phyloP scores from a whole-genome alignment of 495 filamentous ascomycete species.

The Friedmanniomyces simplex region DNA sequence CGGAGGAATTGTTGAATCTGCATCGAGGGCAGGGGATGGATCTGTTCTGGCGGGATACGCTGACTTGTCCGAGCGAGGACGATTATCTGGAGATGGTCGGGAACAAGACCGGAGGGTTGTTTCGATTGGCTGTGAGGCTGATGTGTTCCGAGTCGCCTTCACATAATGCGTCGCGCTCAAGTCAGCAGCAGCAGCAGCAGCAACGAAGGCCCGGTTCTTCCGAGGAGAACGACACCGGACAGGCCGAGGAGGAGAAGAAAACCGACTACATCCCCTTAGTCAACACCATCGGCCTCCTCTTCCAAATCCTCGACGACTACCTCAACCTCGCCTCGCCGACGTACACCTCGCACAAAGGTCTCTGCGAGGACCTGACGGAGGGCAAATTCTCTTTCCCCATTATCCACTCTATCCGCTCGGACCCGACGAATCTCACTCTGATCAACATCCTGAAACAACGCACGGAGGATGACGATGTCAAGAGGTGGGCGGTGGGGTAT shows the following conservation, averaged over 20 bases:
- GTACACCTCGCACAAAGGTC: conserved; percentile 83
- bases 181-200: no score
- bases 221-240: not conserved
- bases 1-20: conserved; percentile 83
- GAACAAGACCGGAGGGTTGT: conserved; percentile 95
- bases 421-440: conserved; percentile 68
- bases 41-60: conserved; percentile 89
- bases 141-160: conserved; percentile 69
- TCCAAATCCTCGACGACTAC: conserved; percentile 75
- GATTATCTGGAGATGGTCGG: conserved; percentile 98
- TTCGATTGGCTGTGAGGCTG: conserved; percentile 84
- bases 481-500: conserved; percentile 77
- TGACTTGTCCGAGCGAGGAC: conserved; percentile 87
- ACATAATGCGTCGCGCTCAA: conserved; percentile 5
- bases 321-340: conserved; percentile 55
- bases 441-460: conserved; percentile 88
- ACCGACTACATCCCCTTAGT: conserved; percentile 45
- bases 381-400: conserved; percentile 97
- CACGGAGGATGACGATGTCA: conserved; percentile 75
- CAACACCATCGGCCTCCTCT: conserved; percentile 83
- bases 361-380: conserved; percentile 94
- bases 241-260: not conserved
- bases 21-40: conserved; percentile 97
- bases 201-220: not conserved
- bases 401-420: conserved; percentile 82